These are phyloP conservation scores for Micromonas commoda DNA, from an alignment of 139 green algal genomes.

Conservation along the genomic window DNA sequence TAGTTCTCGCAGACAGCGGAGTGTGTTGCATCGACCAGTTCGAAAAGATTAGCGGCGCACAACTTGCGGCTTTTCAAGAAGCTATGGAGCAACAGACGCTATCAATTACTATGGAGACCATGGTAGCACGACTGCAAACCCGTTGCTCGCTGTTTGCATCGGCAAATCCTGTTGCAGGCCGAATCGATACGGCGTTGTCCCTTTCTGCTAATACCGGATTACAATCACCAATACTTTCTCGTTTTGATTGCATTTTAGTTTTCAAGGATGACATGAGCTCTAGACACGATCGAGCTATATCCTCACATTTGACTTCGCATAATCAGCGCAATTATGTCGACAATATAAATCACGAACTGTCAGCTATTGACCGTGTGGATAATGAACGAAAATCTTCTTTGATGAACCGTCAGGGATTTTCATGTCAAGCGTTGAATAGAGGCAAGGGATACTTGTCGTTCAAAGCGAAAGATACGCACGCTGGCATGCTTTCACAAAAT, in stretches of 20 bases:
- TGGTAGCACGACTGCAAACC: slow-evolving; percentile 20
- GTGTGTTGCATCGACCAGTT: slow-evolving; percentile 33
- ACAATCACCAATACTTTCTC: slow-evolving; percentile 13
- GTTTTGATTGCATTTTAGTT: slow-evolving; percentile 26
- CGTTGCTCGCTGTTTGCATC: slow-evolving; percentile 22
- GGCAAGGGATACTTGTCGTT: not conserved
- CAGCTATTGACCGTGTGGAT: not conserved
- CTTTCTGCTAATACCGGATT: slow-evolving; percentile 21
- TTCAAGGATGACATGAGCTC: slow-evolving; percentile 1
- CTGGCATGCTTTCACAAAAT: not conserved
- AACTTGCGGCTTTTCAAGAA: slow-evolving; percentile 76
- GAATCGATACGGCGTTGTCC: slow-evolving; percentile 6
- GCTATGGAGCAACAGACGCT: slow-evolving; percentile 94
- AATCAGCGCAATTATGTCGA: not conserved
- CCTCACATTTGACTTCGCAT: not conserved
- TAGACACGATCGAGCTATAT: slow-evolving; percentile 9
- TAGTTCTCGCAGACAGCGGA: slow-evolving; percentile 79
- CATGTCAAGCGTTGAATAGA: not conserved
- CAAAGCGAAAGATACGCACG: not conserved
- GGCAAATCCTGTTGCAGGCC: slow-evolving; percentile 19
- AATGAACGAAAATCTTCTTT: too few species aligned
- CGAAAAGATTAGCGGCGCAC: slow-evolving; percentile 43
- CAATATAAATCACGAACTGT: not conserved
- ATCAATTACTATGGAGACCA: slow-evolving; percentile 70
- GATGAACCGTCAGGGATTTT: too few species aligned